Percentiles rank a stretch among this genome's conserved stretches.
These are phyloP conservation scores for Pseudoturritis turrita DNA, from an alignment of 345 rosid species.

Conservation along the genomic window DNA sequence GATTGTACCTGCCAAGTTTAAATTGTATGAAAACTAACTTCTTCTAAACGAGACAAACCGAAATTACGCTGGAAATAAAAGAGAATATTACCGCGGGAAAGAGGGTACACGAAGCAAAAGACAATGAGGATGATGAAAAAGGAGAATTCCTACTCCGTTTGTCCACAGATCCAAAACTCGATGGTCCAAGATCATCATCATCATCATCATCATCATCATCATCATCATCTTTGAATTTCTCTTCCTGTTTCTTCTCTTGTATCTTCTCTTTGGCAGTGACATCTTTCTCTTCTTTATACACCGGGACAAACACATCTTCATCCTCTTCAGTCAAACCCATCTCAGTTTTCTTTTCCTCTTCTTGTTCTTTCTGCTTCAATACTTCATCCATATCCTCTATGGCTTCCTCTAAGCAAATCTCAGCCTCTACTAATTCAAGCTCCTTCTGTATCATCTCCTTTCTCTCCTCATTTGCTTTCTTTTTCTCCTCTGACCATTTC, in stretches of 20 bases:
- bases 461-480: conserved; percentile 56
- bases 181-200: conserved; percentile 40
- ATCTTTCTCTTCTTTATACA: conserved; percentile 36
- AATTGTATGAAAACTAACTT: not conserved
- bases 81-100: conserved; percentile 58
- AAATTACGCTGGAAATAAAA: not conserved
- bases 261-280: conserved; percentile 18
- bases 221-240: conserved; percentile 34
- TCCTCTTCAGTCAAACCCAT: conserved; percentile 48
- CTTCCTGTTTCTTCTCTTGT: conserved; percentile 30
- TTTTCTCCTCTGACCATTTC: conserved; percentile 79
- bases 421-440: conserved; percentile 81
- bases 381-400: conserved; percentile 82
- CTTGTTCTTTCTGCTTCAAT: conserved; percentile 57
- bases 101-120: conserved; percentile 61
- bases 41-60: not conserved
- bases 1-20: conserved; percentile 57
- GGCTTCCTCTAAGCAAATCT: conserved; percentile 81
- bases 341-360: conserved; percentile 55
- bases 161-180: conserved; percentile 81
- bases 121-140: conserved; percentile 67
- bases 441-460: conserved; percentile 58
- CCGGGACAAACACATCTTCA: conserved; percentile 28
- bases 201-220: conserved; percentile 39
- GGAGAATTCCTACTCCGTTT: conserved; percentile 47